These are phyloP conservation scores for Seiridium unicorne DNA, from an alignment of 2,329 filamentous ascomycete genomes.

Conservation along the genomic window DNA sequence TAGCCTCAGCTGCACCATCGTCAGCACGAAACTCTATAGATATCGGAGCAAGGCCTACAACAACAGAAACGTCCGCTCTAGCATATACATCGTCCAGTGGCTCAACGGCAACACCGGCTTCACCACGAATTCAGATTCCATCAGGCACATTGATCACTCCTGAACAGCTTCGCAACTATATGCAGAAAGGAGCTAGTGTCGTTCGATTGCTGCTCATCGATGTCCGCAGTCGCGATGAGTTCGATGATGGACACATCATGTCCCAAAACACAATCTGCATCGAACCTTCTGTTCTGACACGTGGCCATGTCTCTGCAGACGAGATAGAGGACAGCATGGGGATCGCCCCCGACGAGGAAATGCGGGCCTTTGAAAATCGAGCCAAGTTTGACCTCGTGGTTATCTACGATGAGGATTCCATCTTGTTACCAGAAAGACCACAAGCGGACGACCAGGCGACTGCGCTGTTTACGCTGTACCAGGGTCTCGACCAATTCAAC, in stretches of 20 bases:
- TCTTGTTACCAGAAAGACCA: constrained; percentile 42
- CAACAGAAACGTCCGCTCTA: constrained; percentile 32
- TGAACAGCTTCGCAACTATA: constrained; percentile 68
- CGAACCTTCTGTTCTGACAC: constrained; percentile 72
- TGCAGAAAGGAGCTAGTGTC: constrained; percentile 50
- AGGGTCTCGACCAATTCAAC: constrained; percentile 82
- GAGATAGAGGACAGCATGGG: constrained; percentile 67
- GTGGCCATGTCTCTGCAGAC: constrained; percentile 63
- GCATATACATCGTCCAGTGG: constrained; percentile 22
- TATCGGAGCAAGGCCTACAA: constrained; percentile 23
- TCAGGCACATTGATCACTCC: constrained; percentile 60
- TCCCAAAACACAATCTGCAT: constrained; percentile 83
- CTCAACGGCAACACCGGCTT: neutral
- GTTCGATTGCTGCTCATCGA: constrained; percentile 80
- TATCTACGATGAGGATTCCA: constrained; percentile 77
- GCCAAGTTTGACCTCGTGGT: constrained; percentile 84
- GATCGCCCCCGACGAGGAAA: constrained; percentile 72
- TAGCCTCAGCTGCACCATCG: constrained; percentile 33
- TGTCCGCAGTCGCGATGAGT: constrained; percentile 75
- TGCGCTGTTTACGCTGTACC: constrained; percentile 70
- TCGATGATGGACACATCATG: constrained; percentile 86
- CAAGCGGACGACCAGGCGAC: constrained; percentile 37
- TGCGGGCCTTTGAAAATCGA: constrained; percentile 67
- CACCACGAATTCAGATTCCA: constrained; percentile 48
- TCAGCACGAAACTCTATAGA: constrained; percentile 26